Conservation (phyloP, 2,329 filamentous ascomycete species). For the Colletotrichum spinosum region DNA sequence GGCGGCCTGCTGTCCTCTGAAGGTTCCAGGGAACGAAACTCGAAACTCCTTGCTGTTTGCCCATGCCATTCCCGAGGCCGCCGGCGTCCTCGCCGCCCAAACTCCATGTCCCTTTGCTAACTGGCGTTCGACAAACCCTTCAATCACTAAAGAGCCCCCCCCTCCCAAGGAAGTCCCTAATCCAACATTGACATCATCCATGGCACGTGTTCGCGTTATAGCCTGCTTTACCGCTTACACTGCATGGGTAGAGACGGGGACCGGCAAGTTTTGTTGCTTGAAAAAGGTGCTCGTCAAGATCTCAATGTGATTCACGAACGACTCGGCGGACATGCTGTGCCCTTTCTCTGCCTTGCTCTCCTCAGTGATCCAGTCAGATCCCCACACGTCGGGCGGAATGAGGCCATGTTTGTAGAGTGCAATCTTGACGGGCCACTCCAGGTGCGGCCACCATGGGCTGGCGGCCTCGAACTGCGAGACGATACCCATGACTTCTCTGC, state of each 20-base stretch:
- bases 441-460: constrained; percentile 70
- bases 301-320: constrained; percentile 59
- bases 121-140: neutral
- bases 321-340: constrained; percentile 42
- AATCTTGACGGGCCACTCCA: constrained; percentile 71
- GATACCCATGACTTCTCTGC: constrained; percentile 73
- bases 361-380: constrained; percentile 61
- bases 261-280: constrained; percentile 44
- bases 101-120: constrained; percentile 9
- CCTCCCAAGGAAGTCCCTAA: neutral
- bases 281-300: constrained; percentile 55
- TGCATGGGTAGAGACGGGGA: constrained; percentile 32
- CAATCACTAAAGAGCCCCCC: neutral
- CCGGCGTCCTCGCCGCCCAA: constrained; percentile 7
- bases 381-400: constrained; percentile 69
- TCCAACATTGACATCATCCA: constrained; percentile 9
- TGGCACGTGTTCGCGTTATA: constrained; percentile 18
- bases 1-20: constrained; percentile 9
- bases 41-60: constrained; percentile 14
- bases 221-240: constrained; percentile 33
- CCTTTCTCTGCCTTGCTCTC: constrained; percentile 49
- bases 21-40: neutral
- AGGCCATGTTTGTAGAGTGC: constrained; percentile 65
- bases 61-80: constrained; percentile 3
- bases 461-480: constrained; percentile 69